These are phyloP conservation scores for Westerdykella ornata DNA, from an alignment of 2,329 filamentous ascomycete species.

Conservation along the genomic window DNA sequence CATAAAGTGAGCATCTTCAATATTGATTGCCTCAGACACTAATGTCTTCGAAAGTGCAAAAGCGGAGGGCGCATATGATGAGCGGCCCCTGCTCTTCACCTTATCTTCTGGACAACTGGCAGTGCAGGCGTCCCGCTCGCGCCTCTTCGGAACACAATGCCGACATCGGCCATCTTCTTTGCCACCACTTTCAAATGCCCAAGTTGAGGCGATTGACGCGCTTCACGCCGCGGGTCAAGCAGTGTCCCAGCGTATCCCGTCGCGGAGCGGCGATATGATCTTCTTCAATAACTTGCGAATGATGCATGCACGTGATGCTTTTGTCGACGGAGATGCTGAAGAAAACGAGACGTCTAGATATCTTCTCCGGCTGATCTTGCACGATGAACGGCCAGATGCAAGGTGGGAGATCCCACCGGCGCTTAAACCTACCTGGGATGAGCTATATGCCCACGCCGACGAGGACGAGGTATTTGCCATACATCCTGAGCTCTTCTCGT, in stretches of 20 bases:
- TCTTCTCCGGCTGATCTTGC: slow-evolving; percentile 3
- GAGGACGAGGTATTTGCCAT: slow-evolving; percentile 2
- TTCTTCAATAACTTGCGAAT: slow-evolving; percentile 6
- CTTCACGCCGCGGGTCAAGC: slow-evolving; percentile 3
- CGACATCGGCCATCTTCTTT: slow-evolving; percentile 1
- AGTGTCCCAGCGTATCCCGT: slow-evolving; percentile 1
- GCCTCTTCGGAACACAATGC: slow-evolving; percentile 2
- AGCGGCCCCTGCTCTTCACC: slow-evolving; percentile 5
- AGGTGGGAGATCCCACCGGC: slow-evolving; percentile 2
- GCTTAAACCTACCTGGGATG: slow-evolving; percentile 1
- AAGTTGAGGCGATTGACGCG: slow-evolving; percentile 3
- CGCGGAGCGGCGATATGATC: slow-evolving; percentile 3
- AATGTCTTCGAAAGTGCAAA: background rate
- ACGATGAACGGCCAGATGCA: slow-evolving; percentile 1
- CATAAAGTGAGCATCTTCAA: background rate
- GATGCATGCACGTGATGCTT: slow-evolving; percentile 5
- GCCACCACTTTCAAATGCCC: slow-evolving; percentile 1
- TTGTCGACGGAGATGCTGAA: slow-evolving; percentile 4
- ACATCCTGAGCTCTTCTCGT: slow-evolving; percentile 5
- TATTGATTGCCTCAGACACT: background rate
- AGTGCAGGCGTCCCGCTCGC: slow-evolving; percentile 3
- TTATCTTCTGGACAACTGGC: slow-evolving; percentile 2
- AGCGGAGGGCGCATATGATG: slow-evolving; percentile 2
- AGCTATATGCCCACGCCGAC: slow-evolving; percentile 1
- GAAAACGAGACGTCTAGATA: slow-evolving; percentile 4